These are phyloP conservation scores for Trichoderma sp. DNA, from an alignment of 2,329 filamentous ascomycete species.

Conservation along the genomic window DNA sequence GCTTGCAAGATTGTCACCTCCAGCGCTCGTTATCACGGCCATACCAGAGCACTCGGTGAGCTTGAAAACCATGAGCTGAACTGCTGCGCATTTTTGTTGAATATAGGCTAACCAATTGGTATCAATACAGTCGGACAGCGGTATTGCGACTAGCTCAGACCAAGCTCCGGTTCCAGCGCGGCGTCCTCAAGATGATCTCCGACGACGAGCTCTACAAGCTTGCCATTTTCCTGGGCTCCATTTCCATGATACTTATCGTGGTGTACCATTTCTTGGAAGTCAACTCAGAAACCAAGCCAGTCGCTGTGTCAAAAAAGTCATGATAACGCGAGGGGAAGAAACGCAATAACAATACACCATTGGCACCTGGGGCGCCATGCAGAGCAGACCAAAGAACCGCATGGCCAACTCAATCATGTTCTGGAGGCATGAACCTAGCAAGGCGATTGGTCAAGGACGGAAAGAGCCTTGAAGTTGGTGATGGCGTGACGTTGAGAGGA, in stretches of 20 bases:
- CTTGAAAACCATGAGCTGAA: neutral
- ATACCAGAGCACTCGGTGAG: constrained; percentile 4
- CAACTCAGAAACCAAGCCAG: constrained; percentile 60
- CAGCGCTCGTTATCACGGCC: constrained; percentile 11
- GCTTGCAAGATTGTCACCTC: neutral
- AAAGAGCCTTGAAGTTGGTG: neutral
- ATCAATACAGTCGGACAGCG: constrained; percentile 7
- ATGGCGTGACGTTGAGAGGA: neutral
- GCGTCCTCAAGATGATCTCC: constrained; percentile 77
- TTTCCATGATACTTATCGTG: constrained; percentile 89
- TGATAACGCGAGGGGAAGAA: constrained; percentile 19
- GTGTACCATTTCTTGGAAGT: constrained; percentile 96
- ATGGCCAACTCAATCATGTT: neutral
- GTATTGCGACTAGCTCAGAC: constrained; percentile 12
- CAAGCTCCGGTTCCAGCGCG: constrained; percentile 10
- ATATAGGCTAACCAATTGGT: constrained; percentile 8
- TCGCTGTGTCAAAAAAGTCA: constrained; percentile 29
- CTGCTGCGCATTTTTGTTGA: neutral
- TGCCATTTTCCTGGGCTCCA: constrained; percentile 88
- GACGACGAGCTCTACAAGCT: constrained; percentile 89
- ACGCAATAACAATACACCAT: neutral
- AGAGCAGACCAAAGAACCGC: neutral
- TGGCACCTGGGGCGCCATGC: neutral
- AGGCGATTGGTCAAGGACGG: neutral
- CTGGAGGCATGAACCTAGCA: neutral